Evolutionary conservation across 345 rosid species (phyloP).

Genomic region (Salix udensis): DNA sequence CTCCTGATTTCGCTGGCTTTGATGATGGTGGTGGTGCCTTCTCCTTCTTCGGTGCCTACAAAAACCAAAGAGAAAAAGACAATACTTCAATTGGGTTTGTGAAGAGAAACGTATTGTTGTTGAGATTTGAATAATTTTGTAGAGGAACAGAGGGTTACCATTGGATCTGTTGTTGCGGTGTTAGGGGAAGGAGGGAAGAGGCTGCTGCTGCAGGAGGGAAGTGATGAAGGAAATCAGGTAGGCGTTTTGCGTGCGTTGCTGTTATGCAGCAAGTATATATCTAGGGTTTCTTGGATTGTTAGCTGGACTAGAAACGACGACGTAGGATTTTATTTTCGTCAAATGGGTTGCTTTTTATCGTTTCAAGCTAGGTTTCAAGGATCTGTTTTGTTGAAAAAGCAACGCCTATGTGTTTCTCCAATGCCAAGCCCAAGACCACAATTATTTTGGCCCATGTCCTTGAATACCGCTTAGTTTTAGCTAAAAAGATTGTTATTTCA

Average conservation of each 20-base stretch:
- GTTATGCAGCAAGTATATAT: background rate
- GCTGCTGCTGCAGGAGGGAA: background rate
- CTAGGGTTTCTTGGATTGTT: background rate
- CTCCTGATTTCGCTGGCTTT: slow-evolving; percentile 52
- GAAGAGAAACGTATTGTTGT: background rate
- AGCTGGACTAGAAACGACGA: background rate
- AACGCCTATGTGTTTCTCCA: background rate
- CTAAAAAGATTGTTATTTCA: background rate
- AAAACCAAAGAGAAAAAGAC: background rate
- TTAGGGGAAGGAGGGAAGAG: background rate
- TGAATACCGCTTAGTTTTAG: background rate
- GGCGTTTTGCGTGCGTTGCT: background rate
- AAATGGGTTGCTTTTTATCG: background rate
- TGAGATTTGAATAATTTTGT: background rate
- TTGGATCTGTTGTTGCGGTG: background rate
- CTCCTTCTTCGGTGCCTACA: slow-evolving; percentile 53
- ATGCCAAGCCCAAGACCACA: background rate
- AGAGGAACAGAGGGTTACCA: background rate
- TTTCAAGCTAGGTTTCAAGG: background rate
- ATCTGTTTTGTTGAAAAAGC: background rate
- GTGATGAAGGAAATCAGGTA: background rate
- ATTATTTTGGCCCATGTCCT: background rate
- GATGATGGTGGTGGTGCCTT: slow-evolving; percentile 53
- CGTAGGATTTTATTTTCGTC: background rate
- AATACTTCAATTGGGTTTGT: background rate